A percentile compares a stretch with the other conserved stretches of the same genome.
These are phyloP conservation scores for Ascochyta rabiei DNA, from an alignment of 2,329 filamentous ascomycete genomes.

Conservation along the genomic window DNA sequence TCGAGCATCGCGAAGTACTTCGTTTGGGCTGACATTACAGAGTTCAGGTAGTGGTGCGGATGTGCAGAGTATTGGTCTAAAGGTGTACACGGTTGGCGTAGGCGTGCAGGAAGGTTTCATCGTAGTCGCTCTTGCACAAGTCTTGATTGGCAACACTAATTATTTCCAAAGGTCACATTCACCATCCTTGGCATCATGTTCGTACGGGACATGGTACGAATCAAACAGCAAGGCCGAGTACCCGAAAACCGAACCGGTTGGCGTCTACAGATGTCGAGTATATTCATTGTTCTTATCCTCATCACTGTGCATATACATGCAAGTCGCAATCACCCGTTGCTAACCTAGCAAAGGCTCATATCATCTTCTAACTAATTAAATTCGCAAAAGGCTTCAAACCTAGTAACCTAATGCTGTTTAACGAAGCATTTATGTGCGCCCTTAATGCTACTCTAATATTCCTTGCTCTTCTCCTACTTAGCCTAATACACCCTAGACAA, in stretches of 20 bases:
- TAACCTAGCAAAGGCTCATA: conserved; percentile 46
- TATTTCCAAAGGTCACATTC: not conserved
- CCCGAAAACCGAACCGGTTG: not conserved
- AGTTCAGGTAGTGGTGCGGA: conserved; percentile 30
- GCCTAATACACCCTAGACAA: conserved; percentile 32
- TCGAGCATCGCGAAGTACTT: conserved; percentile 50
- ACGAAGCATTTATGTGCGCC: conserved; percentile 60
- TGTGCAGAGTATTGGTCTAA: conserved; percentile 47
- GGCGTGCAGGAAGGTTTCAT: conserved; percentile 43
- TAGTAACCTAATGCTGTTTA: conserved; percentile 53
- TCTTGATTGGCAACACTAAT: not conserved
- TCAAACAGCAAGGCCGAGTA: not conserved
- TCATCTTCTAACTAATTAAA: conserved; percentile 66
- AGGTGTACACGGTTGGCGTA: conserved; percentile 49
- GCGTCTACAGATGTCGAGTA: not conserved
- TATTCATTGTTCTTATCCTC: not conserved
- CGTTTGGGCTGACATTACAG: conserved; percentile 54
- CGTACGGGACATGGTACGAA: not conserved
- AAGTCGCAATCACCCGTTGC: conserved; percentile 48
- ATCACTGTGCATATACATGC: not conserved
- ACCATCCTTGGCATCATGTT: not conserved
- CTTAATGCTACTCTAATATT: conserved; percentile 64
- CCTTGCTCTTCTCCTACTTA: conserved; percentile 40
- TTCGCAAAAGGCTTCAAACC: conserved; percentile 55
- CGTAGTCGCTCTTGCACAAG: not conserved